These are phyloP conservation scores for Alternaria atra DNA, from an alignment of 2,329 filamentous ascomycete genomes.

Conservation along the genomic window DNA sequence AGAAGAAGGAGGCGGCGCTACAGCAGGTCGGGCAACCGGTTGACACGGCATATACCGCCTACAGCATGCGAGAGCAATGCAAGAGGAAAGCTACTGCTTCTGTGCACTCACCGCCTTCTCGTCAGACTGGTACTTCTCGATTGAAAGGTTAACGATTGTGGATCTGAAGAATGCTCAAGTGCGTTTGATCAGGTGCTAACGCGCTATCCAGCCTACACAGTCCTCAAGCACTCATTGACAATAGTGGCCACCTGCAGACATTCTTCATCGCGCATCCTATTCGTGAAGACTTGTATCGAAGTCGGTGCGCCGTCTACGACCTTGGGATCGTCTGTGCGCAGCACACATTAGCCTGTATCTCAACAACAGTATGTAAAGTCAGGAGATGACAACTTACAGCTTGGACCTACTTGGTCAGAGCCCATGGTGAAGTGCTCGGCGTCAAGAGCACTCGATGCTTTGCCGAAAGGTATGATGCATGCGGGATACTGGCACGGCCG, in stretches of 20 bases:
- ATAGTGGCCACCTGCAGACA: conserved; percentile 5
- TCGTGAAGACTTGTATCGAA: conserved; percentile 6
- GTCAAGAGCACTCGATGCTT: conserved; percentile 7
- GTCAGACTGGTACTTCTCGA: too few species aligned
- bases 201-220: not conserved
- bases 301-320: conserved; percentile 1
- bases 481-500: conserved; percentile 9
- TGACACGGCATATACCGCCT: too few species aligned
- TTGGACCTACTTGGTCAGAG: conserved; percentile 4
- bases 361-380: not conserved
- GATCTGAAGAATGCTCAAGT: too few species aligned
- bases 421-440: conserved; percentile 4
- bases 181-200: too few species aligned
- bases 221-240: conserved; percentile 5
- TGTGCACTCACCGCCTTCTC: too few species aligned
- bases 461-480: conserved; percentile 9
- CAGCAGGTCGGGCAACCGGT: too few species aligned
- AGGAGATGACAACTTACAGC: conserved; percentile 1
- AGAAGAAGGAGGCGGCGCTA: too few species aligned
- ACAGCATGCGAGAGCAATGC: too few species aligned
- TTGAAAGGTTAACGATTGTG: too few species aligned
- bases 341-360: not conserved
- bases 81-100: too few species aligned
- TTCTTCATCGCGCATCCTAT: conserved; percentile 16
- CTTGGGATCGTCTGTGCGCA: conserved; percentile 1